These are phyloP conservation scores for Teratosphaeria viscida DNA, from an alignment of 2,329 filamentous ascomycete species.

Conservation along the genomic window DNA sequence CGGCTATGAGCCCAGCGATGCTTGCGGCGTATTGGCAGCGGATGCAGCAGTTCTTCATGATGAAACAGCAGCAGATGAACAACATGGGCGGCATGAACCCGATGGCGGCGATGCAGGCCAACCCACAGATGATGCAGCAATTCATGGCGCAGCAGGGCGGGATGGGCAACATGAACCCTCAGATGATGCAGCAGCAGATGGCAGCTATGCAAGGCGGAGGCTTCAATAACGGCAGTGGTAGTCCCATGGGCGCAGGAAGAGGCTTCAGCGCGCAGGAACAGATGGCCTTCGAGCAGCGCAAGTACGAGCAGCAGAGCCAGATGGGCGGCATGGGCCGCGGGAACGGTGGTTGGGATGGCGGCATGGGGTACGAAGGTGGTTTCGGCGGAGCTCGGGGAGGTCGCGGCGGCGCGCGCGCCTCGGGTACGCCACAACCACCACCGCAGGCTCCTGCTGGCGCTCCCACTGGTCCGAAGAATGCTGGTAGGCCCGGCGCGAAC, in stretches of 20 bases:
- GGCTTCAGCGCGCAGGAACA: conserved; percentile 60
- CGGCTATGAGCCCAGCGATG: conserved; percentile 84
- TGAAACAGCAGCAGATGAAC: conserved; percentile 39
- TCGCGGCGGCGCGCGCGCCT: conserved; percentile 9
- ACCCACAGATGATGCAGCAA: conserved; percentile 43
- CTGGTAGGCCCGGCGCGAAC: conserved; percentile 80
- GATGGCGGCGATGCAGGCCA: conserved; percentile 23
- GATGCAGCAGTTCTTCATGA: conserved; percentile 93
- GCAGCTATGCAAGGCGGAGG: conserved; percentile 34
- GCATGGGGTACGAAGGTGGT: conserved; percentile 65
- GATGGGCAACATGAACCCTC: conserved; percentile 46
- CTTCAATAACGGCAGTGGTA: conserved; percentile 21
- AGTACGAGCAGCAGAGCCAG: conserved; percentile 60
- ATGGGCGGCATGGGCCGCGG: conserved; percentile 28
- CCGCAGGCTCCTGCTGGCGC: conserved; percentile 60
- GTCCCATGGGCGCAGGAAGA: conserved; percentile 18
- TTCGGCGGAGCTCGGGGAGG: conserved; percentile 30
- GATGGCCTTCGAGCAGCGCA: conserved; percentile 65
- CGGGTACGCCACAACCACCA: conserved; percentile 17
- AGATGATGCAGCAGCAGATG: conserved; percentile 34
- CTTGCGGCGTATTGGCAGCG: conserved; percentile 98
- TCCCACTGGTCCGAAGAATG: conserved; percentile 92
- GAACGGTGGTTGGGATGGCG: conserved; percentile 68
- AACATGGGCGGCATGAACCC: conserved; percentile 25
- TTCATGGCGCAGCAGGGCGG: conserved; percentile 23